Evolutionary conservation across 352 stramenopile species (phyloP).

Genomic region (Blastocystis sp.): DNA sequence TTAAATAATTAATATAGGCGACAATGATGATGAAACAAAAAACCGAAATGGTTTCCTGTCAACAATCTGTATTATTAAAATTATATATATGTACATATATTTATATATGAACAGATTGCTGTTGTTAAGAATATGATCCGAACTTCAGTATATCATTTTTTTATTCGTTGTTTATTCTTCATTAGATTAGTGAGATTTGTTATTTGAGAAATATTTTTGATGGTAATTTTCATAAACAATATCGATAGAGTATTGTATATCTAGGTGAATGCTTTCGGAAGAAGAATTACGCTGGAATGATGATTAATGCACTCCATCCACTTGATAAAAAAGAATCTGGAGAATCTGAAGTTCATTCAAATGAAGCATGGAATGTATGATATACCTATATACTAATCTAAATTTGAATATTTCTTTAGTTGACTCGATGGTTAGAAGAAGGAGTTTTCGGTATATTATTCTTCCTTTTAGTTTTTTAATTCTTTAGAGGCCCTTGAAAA

Average conservation of each 20-base stretch:
- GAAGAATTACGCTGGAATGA: constrained; percentile 25
- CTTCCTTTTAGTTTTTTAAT: neutral
- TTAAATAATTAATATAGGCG: no score
- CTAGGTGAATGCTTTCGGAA: constrained; percentile 11
- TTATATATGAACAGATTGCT: no score
- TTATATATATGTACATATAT: no score
- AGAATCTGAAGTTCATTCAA: neutral
- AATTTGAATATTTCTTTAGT: no score
- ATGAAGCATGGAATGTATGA: constrained; percentile 23
- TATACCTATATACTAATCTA: no score
- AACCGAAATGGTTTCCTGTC: no score
- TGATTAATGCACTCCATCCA: constrained; percentile 28
- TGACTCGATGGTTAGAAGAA: constrained; percentile 19
- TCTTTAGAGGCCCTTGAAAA: constrained; percentile 19
- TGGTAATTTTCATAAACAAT: no score
- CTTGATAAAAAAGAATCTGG: neutral
- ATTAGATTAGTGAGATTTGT: constrained; percentile 25
- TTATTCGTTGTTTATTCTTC: neutral
- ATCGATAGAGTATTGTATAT: no score
- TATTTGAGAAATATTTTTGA: constrained; percentile 28
- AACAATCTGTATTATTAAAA: no score
- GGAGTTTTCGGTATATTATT: constrained; percentile 14
- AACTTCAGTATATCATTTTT: neutral
- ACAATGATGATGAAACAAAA: no score
- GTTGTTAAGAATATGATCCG: constrained; percentile 32